phyloP scores from a whole-genome alignment of 257 asterid species.

The Henckelia pumila region DNA sequence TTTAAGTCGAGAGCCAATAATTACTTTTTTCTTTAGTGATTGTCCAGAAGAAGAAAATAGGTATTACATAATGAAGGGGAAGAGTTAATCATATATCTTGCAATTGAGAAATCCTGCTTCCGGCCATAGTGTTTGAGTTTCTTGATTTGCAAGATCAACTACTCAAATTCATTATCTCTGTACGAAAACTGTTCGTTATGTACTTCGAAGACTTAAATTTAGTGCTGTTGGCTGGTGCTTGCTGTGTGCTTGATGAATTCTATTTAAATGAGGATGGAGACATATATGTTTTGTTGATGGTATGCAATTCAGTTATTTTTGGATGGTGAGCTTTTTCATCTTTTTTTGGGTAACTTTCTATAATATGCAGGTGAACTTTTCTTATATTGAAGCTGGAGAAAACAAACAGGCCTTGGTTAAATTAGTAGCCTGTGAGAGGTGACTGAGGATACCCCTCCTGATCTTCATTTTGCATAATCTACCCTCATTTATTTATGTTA shows the following conservation, averaged over 20 bases:
- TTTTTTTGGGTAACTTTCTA: conserved; percentile 19
- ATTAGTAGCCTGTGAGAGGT: conserved; percentile 92
- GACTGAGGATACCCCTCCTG: conserved; percentile 17
- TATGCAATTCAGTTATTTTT: background rate
- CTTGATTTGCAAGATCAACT: conserved; percentile 13
- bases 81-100: conserved; percentile 4
- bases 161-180: background rate
- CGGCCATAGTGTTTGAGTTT: conserved; percentile 8
- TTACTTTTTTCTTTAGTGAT: too few species aligned
- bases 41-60: background rate
- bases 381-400: conserved; percentile 95
- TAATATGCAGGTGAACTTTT: conserved; percentile 72
- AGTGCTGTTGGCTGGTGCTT: background rate
- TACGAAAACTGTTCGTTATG: background rate
- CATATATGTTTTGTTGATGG: background rate
- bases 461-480: background rate
- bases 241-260: conserved; percentile 12
- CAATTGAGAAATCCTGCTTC: background rate
- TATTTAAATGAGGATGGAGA: conserved; percentile 12
- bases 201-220: background rate
- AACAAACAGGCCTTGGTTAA: conserved; percentile 94
- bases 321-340: background rate
- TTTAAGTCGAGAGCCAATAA: too few species aligned
- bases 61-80: background rate
- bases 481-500: conserved; percentile 1